Conservation (phyloP, 441 rosid species). For the Biscutella auriculata region DNA sequence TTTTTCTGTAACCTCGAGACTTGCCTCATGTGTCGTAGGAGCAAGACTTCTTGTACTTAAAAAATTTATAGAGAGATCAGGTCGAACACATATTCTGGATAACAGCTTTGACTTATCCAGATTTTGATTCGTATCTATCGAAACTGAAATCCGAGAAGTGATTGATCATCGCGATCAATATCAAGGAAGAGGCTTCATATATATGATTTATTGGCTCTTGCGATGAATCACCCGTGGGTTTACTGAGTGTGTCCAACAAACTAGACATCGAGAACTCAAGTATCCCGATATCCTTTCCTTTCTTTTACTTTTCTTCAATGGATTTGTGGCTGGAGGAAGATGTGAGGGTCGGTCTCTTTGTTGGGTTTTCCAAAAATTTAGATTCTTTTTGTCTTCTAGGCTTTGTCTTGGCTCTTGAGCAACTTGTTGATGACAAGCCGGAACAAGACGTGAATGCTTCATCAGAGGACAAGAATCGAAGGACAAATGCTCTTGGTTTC, state of each 20-base stretch:
- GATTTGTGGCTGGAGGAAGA: neutral
- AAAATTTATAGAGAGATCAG: neutral
- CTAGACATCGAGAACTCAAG: neutral
- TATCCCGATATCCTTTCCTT: neutral
- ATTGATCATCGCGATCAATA: neutral
- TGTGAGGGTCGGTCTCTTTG: neutral
- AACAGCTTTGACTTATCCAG: neutral
- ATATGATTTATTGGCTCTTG: no score
- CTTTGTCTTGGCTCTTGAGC: no score
- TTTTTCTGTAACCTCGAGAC: no score
- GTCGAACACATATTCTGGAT: neutral
- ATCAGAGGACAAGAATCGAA: no score
- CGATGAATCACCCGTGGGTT: neutral
- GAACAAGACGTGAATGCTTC: no score
- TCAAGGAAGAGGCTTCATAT: no score
- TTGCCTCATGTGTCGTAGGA: no score
- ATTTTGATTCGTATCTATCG: no score
- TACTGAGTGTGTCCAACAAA: neutral
- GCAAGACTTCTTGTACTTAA: no score
- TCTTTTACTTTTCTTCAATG: neutral
- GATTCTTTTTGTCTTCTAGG: neutral
- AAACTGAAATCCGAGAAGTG: no score
- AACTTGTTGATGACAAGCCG: no score
- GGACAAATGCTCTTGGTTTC: no score
- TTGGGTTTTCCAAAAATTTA: neutral